phyloP scores from a whole-genome alignment of 495 filamentous ascomycete species.

The Penicillium herquei region DNA sequence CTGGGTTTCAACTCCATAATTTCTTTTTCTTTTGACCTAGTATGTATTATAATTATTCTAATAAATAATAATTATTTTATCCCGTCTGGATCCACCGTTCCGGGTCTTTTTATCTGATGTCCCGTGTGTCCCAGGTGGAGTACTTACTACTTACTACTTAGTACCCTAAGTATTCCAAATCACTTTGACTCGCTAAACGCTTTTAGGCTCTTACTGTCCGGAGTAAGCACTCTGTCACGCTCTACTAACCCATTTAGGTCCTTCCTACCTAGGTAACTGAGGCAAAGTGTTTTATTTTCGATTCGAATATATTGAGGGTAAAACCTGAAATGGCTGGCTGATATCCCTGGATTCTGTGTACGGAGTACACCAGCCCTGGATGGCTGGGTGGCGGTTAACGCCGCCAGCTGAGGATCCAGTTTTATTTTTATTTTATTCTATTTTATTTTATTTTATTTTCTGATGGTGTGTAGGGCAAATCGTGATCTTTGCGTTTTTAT shows the following conservation, averaged over 20 bases:
- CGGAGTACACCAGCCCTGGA: background rate
- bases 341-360: background rate
- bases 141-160: too few species aligned
- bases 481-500: too few species aligned
- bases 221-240: too few species aligned
- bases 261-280: too few species aligned
- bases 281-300: too few species aligned
- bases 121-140: background rate
- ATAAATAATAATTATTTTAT: too few species aligned
- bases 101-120: background rate
- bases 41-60: too few species aligned
- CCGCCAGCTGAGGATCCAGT: background rate
- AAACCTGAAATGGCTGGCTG: background rate
- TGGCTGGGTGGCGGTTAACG: conserved; percentile 4
- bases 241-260: too few species aligned
- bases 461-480: background rate
- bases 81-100: conserved; percentile 5
- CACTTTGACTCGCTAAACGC: background rate
- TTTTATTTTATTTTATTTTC: background rate
- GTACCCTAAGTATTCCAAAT: background rate
- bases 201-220: background rate
- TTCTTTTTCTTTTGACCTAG: background rate
- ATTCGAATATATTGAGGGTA: too few species aligned
- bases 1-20: background rate
- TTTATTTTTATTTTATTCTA: background rate